Percentiles rank a stretch among this genome's conserved stretches.
These are phyloP conservation scores for Alternaria viburni DNA, from an alignment of 2,329 filamentous ascomycete genomes.

Conservation along the genomic window DNA sequence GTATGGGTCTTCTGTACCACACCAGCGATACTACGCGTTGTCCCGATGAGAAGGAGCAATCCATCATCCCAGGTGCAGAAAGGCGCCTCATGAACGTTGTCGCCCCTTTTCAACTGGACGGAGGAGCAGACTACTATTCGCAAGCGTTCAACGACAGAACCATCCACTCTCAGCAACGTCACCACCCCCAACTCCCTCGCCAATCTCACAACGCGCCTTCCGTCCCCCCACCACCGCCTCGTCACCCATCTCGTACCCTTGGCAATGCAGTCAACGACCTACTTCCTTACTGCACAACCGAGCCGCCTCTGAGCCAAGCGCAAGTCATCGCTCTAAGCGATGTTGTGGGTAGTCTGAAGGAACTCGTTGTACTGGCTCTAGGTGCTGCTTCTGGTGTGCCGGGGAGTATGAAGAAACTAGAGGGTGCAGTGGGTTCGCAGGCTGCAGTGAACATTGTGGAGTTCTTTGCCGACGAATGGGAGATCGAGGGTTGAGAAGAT, in stretches of 20 bases:
- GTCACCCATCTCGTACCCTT: not conserved
- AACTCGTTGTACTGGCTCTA: conserved; percentile 39
- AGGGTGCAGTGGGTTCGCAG: conserved; percentile 28
- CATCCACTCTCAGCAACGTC: not conserved
- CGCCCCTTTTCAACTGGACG: conserved; percentile 13
- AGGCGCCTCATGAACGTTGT: not conserved
- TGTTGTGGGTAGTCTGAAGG: conserved; percentile 38
- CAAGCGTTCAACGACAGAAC: not conserved
- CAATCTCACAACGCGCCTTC: not conserved
- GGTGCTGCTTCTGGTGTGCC: conserved; percentile 23
- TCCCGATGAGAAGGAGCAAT: not conserved
- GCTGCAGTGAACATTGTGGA: conserved; percentile 30
- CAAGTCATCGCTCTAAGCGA: conserved; percentile 43
- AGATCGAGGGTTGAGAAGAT: conserved; percentile 20
- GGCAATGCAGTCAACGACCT: conserved; percentile 26
- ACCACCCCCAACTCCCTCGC: not conserved
- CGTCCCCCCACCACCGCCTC: not conserved
- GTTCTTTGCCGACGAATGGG: conserved; percentile 45
- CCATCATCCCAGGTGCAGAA: not conserved
- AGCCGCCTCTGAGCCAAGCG: conserved; percentile 23
- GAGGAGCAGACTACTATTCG: conserved; percentile 6
- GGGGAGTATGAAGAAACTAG: conserved; percentile 18
- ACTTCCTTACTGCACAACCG: conserved; percentile 40
- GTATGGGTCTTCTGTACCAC: not conserved
- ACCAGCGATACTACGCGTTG: not conserved